Evolutionary conservation across 192 early-diverging fungal genomes (phyloP), one percentile per base, ranked within the genome.

Genomic region (Irineochytrium annulatum): DNA sequence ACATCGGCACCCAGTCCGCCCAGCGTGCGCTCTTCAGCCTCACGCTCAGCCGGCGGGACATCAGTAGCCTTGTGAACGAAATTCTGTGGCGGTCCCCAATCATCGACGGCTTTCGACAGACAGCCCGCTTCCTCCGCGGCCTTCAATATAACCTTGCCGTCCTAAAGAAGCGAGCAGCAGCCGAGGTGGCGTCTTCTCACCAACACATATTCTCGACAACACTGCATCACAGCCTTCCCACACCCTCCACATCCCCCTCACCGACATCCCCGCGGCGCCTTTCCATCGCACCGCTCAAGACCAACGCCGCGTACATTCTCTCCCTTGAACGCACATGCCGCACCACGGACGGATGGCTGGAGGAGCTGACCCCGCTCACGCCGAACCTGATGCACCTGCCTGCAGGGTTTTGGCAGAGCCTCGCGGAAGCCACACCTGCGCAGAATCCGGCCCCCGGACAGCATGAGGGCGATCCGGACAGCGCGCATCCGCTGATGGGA

Each of bases 271-370:
- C n/a, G 37, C 37, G 37, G 8, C 8, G 11, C 37, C 11, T 41
- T 41, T 41, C 37, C 46, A 8, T 22, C 11, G 22, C 46, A 22
- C 5, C 46, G 13, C n/a, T 41, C 37, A 41, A n/a, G n/a, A n/a
- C n/a, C n/a, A 41, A 41, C 11, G 46, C 46, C 17, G 13, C 11
- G 46, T 24, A 22, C 5, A 49, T 49, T 24, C 5, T 49, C 17
- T 49, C 46, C 17, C 22, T 49, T 8, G 46, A 49, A 22, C 11
- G 24, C 13, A 24, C 46, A 6, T 14, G 6, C 17, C 11, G 46
- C 6, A 49, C 13, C 46, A 14, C 46, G 6, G 46, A 49, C 5
- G 46, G 22, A 49, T 49, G 46, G 46, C 46, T 49, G 46, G 22
- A 17, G 13, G 11, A 22, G 46, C 6, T 49, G 13, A 6, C 26